Percentiles rank a stretch among this genome's conserved stretches.
phyloP scores from a whole-genome alignment of 257 asterid genomes.

The Eustoma russellianum region DNA sequence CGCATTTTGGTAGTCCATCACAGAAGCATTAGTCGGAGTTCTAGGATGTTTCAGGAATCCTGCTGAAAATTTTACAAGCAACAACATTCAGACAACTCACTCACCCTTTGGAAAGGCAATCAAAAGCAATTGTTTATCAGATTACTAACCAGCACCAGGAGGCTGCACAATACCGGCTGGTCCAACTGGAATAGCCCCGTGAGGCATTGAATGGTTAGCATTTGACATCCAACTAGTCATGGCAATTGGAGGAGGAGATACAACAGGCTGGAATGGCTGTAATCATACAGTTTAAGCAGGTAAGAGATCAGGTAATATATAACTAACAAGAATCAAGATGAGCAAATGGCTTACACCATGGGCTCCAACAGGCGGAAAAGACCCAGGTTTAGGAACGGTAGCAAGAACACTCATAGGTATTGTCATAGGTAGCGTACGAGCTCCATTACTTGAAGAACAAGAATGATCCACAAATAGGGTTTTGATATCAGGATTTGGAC shows the following conservation, averaged over 20 bases:
- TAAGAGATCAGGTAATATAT: conserved; percentile 4
- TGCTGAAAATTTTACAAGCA: conserved; percentile 30
- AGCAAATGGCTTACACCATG: conserved; percentile 51
- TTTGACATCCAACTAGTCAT: conserved; percentile 93
- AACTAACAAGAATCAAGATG: conserved; percentile 1
- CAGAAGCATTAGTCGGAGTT: conserved; percentile 66
- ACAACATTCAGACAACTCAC: conserved; percentile 6
- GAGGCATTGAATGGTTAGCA: conserved; percentile 40
- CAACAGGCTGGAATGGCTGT: conserved; percentile 43
- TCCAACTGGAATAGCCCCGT: conserved; percentile 42
- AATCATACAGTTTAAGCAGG: conserved; percentile 8
- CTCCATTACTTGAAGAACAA: conserved; percentile 69
- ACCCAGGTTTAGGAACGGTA: conserved; percentile 49
- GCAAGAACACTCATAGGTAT: conserved; percentile 37
- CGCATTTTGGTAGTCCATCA: conserved; percentile 81
- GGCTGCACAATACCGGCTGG: conserved; percentile 41
- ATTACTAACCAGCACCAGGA: conserved; percentile 29
- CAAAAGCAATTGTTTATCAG: conserved; percentile 9
- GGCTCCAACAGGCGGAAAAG: conserved; percentile 68
- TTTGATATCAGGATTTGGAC: conserved; percentile 89
- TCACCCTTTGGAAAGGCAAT: conserved; percentile 5
- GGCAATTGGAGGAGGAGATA: conserved; percentile 74
- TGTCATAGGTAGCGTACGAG: conserved; percentile 53
- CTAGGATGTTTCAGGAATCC: conserved; percentile 83
- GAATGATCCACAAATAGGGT: conserved; percentile 84